Base-by-base conservation (phyloP, 495 filamentous ascomycete species). In the Penicillium antarcticum region DNA sequence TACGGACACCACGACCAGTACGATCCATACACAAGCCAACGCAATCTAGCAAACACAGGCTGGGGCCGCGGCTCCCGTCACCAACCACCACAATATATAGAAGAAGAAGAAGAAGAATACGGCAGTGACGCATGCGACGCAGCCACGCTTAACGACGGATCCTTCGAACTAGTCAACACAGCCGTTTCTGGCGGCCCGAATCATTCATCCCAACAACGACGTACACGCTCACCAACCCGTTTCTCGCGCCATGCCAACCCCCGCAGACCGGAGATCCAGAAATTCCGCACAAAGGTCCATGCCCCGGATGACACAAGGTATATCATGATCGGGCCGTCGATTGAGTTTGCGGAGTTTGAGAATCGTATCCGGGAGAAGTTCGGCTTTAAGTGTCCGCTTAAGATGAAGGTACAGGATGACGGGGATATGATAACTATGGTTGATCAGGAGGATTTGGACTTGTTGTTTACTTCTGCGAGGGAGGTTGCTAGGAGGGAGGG, bases 341-440 rank as follows among this genome's bases (percentile, higher is more conserved):
- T 92, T n/a, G 80, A 80, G 51, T 96, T 87, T 65, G 68, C 74
- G 2, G 89, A 91, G 34, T 85, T 97, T 32, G 82, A 88, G 39
- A 79, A 80, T 36, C 81, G 80, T 45, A 87, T 98, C 50, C 78
- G 87, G 42, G 84, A 88, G 45, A 98, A 98, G 72, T 96, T 97
- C 55, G 83, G 80, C 21, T 71, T 96, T 45, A 70, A 75, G 44
- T 74, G 77, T 33, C 75, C 80, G 40, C 80, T 92, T 63, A 91
- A 88, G 77, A 85, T 95, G 67, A 91, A 88, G 77, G 84, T 95
- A 61, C 85, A 82, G 64, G 91, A 95, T 65, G 83, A 89, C 55
- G 87, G 87, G 6, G 94, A 96, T 62, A 89, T 96, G 86, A 92
- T 98, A 67, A 96, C 91, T 11, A 85, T 98, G 84, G 90, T 87